These are phyloP conservation scores for Candida pseudofarinosa DNA, from an alignment of 805 yeast genomes.

Conservation along the genomic window DNA sequence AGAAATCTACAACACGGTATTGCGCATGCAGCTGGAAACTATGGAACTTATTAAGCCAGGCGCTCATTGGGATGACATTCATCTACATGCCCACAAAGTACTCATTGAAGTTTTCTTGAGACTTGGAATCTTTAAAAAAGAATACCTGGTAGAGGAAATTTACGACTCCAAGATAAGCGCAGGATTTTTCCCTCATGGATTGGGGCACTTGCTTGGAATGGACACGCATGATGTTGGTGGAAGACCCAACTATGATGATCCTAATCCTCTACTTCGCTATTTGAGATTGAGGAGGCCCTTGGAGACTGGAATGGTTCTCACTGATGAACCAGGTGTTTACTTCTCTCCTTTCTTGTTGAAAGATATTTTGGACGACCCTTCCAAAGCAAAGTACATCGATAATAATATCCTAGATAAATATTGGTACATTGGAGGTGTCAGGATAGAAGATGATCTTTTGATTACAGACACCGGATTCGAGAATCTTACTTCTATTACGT, in stretches of 20 bases:
- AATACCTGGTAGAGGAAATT: slow-evolving; percentile 58
- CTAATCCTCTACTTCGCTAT: slow-evolving; percentile 70
- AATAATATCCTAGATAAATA: slow-evolving; percentile 66
- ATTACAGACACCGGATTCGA: slow-evolving; percentile 76
- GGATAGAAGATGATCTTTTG: slow-evolving; percentile 90
- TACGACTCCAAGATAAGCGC: slow-evolving; percentile 67
- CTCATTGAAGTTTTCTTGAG: slow-evolving; percentile 65
- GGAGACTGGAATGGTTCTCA: slow-evolving; percentile 75
- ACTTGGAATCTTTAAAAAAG: slow-evolving; percentile 69
- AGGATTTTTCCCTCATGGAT: slow-evolving; percentile 90
- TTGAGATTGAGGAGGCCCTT: slow-evolving; percentile 77
- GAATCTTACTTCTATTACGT: slow-evolving; percentile 76
- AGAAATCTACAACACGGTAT: slow-evolving; percentile 73
- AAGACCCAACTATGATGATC: slow-evolving; percentile 75
- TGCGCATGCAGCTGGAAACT: slow-evolving; percentile 74
- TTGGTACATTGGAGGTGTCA: slow-evolving; percentile 91
- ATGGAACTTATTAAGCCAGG: slow-evolving; percentile 79
- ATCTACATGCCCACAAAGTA: slow-evolving; percentile 72
- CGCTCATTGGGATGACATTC: slow-evolving; percentile 79
- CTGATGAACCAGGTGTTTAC: slow-evolving; percentile 94
- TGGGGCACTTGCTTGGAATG: slow-evolving; percentile 91
- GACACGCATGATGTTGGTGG: slow-evolving; percentile 98
- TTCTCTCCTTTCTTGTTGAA: slow-evolving; percentile 80
- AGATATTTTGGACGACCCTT: slow-evolving; percentile 48
- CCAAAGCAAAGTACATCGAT: slow-evolving; percentile 56